These are phyloP conservation scores for Zasmidium cellare DNA, from an alignment of 2,329 filamentous ascomycete species.

Conservation along the genomic window DNA sequence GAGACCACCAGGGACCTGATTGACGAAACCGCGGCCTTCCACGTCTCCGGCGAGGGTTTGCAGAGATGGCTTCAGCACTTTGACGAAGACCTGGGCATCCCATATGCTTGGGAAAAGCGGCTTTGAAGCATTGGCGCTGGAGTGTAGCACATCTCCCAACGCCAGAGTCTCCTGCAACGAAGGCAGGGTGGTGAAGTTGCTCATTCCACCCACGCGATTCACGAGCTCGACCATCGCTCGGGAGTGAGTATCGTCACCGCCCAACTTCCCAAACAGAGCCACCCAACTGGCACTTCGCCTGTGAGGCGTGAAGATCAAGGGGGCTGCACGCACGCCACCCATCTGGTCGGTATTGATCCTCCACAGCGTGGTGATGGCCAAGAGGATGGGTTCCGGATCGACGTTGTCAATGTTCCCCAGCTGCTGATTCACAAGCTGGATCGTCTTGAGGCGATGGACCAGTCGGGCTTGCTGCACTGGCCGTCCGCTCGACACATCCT, in stretches of 20 bases:
- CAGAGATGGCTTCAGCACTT: constrained; percentile 4
- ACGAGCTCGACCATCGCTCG: constrained; percentile 10
- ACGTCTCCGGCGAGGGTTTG: background rate
- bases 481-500: constrained; percentile 6
- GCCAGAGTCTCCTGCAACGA: constrained; percentile 11
- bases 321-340: background rate
- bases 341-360: constrained; percentile 12
- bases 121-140: constrained; percentile 3
- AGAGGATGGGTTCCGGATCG: constrained; percentile 15
- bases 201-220: constrained; percentile 8
- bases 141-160: constrained; percentile 13
- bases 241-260: constrained; percentile 11
- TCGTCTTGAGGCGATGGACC: constrained; percentile 6
- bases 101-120: constrained; percentile 12
- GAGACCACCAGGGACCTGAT: background rate
- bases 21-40: constrained; percentile 8
- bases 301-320: constrained; percentile 12
- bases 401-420: constrained; percentile 7
- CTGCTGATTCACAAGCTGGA: constrained; percentile 11
- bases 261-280: constrained; percentile 9
- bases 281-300: constrained; percentile 10
- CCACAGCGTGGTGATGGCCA: constrained; percentile 14
- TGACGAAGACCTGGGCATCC: background rate
- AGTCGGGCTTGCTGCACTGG: constrained; percentile 8
- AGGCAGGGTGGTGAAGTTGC: constrained; percentile 11